Evolutionary conservation across 345 rosid genomes (phyloP).

Genomic region (Melaleuca alternifolia): DNA sequence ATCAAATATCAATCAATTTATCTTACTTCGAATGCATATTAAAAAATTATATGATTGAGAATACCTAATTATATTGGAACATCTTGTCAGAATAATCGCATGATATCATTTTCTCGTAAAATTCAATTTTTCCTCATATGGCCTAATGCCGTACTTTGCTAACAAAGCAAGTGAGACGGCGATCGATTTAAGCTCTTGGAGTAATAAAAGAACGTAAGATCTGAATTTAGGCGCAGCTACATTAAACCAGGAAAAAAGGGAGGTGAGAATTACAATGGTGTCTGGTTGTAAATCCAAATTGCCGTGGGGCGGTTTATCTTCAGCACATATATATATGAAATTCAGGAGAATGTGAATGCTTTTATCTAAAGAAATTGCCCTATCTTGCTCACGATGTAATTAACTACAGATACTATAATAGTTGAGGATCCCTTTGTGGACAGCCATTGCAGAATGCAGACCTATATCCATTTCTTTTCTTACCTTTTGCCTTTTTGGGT

Average conservation of each 20-base stretch:
- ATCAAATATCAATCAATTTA: not conserved
- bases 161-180: not conserved
- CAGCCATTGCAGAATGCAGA: not conserved
- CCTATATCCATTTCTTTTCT: conserved; percentile 1
- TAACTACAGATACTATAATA: not conserved
- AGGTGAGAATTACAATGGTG: not conserved
- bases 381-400: not conserved
- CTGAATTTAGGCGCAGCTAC: not conserved
- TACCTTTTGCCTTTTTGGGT: no score
- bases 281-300: not conserved
- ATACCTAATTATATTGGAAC: not conserved
- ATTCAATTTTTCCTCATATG: not conserved
- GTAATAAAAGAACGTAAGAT: not conserved
- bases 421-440: not conserved
- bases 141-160: not conserved
- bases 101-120: not conserved
- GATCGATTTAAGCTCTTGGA: not conserved
- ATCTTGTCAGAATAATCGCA: not conserved
- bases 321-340: not conserved
- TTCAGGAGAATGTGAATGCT: not conserved
- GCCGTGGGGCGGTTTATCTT: not conserved
- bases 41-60: no score
- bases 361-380: not conserved
- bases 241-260: not conserved
- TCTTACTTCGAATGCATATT: not conserved